These are phyloP conservation scores for Ampelocalamus luodianensis DNA, from an alignment of 176 grass and related monocot genomes.

Conservation along the genomic window DNA sequence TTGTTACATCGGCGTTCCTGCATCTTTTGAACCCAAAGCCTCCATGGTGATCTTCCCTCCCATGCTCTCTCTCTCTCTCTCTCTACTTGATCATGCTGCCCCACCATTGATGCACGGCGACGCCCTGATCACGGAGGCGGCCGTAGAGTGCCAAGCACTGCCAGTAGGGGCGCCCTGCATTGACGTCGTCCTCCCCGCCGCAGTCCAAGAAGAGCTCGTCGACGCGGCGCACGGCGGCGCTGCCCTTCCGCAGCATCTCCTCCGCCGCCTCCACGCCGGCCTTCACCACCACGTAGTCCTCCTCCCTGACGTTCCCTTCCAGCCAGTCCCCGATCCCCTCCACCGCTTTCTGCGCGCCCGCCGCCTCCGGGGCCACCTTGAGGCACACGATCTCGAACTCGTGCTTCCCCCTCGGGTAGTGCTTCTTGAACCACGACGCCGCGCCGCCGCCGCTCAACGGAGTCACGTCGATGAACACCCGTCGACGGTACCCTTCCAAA, in stretches of 20 bases:
- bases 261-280: conserved; percentile 51
- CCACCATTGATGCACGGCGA: conserved; percentile 77
- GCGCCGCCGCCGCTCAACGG: conserved; percentile 22
- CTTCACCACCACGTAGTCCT: conserved; percentile 73
- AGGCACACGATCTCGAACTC: conserved; percentile 59
- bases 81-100: conserved; percentile 4
- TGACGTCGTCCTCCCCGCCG: conserved; percentile 37
- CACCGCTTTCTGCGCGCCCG: background rate
- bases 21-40: background rate
- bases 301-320: conserved; percentile 55
- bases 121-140: conserved; percentile 55
- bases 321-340: conserved; percentile 59
- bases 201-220: conserved; percentile 72
- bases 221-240: conserved; percentile 43
- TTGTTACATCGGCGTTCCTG: background rate
- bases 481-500: conserved; percentile 45
- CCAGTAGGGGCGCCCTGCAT: conserved; percentile 55
- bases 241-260: conserved; percentile 41
- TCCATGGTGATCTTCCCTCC: background rate
- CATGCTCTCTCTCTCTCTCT: no score
- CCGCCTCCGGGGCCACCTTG: conserved; percentile 20
- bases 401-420: conserved; percentile 56
- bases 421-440: conserved; percentile 53
- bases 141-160: conserved; percentile 65
- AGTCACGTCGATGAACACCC: conserved; percentile 57